Base-by-base conservation (phyloP, 305 asterid genomes). In the Fraxinus greggii region DNA sequence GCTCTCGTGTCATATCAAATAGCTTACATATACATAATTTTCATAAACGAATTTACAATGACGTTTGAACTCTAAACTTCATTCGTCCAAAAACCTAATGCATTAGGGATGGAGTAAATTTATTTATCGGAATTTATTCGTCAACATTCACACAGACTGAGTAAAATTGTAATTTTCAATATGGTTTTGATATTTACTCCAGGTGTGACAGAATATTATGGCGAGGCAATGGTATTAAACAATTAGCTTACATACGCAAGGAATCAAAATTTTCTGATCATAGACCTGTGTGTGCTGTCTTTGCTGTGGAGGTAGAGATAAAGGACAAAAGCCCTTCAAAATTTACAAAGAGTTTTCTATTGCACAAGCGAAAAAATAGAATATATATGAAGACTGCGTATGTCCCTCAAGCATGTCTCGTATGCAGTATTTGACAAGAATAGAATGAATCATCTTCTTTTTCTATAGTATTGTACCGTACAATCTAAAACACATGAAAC, bases 161-260 rank as follows among this genome's bases (percentile, higher is more conserved):
- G 29, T 21, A 21, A 59, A 59, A 59, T 7, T 24, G 3, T 65
- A 24, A 65, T 13, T 35, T 24, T 65, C 35, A 65, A 10, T 65
- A 26, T 65, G 5, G 7, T 65, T 24, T 12, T 24, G 73, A 65
- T 26, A 77, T 81, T 32, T 31, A 65, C 6, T 26, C 28, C 84
- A 90, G 97, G 95, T 92, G 97, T 78, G 97, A 93, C 54, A 81
- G 97, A 75, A 91, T 93, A 42, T 65, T 93, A 51, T 92, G 97
- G 97, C 90, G 80, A 3, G 97, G 97, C 0, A 72, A 76, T 0
- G 92, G 92, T 17, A 86, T 89, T 7, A 89, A 90, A 36, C 96
- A 92, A 40, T 3, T 91, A 3, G 89, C 91, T 1, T 93, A 92
- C 81, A 48, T 82, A 26, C 86, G 97, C 7, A 94, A 91, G 9